These are phyloP conservation scores for Aspergillus glaucus DNA, from an alignment of 2,329 filamentous ascomycete species.

Conservation along the genomic window DNA sequence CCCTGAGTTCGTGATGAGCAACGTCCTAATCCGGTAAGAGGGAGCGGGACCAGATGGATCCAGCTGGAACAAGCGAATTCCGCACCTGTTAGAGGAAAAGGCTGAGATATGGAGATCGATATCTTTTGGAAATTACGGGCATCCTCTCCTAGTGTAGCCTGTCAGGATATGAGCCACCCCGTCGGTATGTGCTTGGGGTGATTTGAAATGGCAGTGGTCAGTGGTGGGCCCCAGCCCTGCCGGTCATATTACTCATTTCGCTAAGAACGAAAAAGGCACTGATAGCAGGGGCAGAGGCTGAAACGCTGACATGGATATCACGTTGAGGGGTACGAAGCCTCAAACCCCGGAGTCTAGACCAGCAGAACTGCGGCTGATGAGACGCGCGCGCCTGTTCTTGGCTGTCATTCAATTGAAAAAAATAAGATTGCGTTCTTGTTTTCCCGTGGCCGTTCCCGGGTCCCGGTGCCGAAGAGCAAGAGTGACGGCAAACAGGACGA, in stretches of 20 bases:
- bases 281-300: not conserved
- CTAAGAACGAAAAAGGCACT: not conserved
- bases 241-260: not conserved
- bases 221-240: not conserved
- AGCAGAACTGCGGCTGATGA: not conserved
- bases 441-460: not conserved
- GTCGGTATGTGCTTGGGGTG: not conserved
- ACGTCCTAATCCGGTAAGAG: not conserved
- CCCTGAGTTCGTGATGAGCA: not conserved
- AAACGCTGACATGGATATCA: not conserved
- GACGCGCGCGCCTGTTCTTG: not conserved
- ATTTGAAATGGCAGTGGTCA: not conserved
- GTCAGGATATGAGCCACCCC: not conserved
- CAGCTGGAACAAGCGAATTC: not conserved
- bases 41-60: not conserved
- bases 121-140: not conserved
- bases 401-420: conserved; percentile 2
- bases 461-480: not conserved
- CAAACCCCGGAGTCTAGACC: not conserved
- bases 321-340: not conserved
- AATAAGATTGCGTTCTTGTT: not conserved
- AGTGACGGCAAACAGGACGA: not conserved
- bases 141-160: not conserved
- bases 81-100: not conserved
- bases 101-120: not conserved